Base-by-base conservation (phyloP, 192 early-diverging fungal species). In the Thoreauomyces humboldtii region DNA sequence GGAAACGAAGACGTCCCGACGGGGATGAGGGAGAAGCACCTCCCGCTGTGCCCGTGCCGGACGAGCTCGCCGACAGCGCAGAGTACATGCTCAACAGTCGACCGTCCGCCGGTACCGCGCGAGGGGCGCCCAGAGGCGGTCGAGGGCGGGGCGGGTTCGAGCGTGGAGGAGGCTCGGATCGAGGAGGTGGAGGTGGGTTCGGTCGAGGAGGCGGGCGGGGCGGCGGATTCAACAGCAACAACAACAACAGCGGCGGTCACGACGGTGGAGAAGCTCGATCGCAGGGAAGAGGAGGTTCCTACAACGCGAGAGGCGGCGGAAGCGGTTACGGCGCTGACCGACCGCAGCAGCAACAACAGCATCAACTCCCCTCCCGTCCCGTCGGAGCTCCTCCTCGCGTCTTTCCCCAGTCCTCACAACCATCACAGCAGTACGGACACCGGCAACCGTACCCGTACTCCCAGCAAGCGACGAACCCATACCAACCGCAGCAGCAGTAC, bases 91-190 rank as follows among this genome's bases (percentile, higher is more conserved):
- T 32, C 14, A 48, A 48, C 25, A 33, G 35, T 6, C 42, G 48
- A 11, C 47, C 33, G 28, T 28, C 9, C 12, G 14, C 44, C 19
- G 35, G 56, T n/a, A 47, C 7, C 6, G 19, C 1, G 21, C 9
- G 46, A 9, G 60, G 46, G 44, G 44, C 24, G n/a, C n/a, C 29
- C 15, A 22, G 60, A 50, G 44, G 60, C 4, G 46, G 46, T 14
- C 36, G 58, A 17, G 58, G 58, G 37, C 22, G 60, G 7, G 64
- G 64, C 38, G 53, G 42, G 21, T 22, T 19, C 19, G 35, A 66
- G 25, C 35, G 65, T 19, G 56, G 56, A 9, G 64, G 64, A 55
- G 53, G 42, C 24, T 22, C n/a, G 17, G 35, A 66, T 43, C 35
- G 65, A 11, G 56, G 56, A 9, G 57, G 44, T 47, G 21, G 65